Base-by-base conservation (phyloP, 2,329 filamentous ascomycete species). In the Acephala macrosclerotiorum region DNA sequence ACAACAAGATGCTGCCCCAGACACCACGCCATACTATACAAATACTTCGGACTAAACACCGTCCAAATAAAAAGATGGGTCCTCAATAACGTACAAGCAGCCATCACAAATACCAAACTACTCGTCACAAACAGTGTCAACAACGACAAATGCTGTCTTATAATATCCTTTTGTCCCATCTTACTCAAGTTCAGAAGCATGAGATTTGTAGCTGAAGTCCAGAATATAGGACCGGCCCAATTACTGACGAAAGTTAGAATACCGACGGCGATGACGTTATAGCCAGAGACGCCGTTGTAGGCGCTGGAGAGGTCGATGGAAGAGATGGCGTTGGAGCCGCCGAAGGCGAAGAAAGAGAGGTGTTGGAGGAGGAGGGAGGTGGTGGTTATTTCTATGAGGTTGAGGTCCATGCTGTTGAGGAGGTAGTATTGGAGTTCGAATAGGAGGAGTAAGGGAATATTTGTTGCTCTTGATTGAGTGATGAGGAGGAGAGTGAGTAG, bases 41-140 rank as follows among this genome's bases (percentile, higher is more conserved):
- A 80, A 78, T 94, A 98, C 79, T 98, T 99, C 0, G 96, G 96
- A 70, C 93, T 97, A 78, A 99, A 99, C 12, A 99, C 96, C 0
- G 95, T 98, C 96, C 96, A 99, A 68, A 99, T 94, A 77, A 99
- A 99, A 65, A 99, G 79, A 82, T 99, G 96, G 35, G 92, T 93
- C 71, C 95, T 84, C 75, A 99, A 78, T 8, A 87, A 83, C 57
- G 91, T 94, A 78, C 96, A 99, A 18, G 95, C 94, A 16, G 85
- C 87, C 95, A 98, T 98, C 26, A 97, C 90, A 56, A 88, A 90
- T 2, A 88, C 79, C 61, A 92, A 79, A 69, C 88, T 88, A 1
- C 82, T 81, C 0, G 91, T 84, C 12, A 87, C 81, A 76, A 96
- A 97, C 12, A 90, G 77, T 0, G 94, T 97, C 73, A 92, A 78